Conservation (phyloP, 1,284 basidiomycete genomes). For the Moesziomyces antarcticus region DNA sequence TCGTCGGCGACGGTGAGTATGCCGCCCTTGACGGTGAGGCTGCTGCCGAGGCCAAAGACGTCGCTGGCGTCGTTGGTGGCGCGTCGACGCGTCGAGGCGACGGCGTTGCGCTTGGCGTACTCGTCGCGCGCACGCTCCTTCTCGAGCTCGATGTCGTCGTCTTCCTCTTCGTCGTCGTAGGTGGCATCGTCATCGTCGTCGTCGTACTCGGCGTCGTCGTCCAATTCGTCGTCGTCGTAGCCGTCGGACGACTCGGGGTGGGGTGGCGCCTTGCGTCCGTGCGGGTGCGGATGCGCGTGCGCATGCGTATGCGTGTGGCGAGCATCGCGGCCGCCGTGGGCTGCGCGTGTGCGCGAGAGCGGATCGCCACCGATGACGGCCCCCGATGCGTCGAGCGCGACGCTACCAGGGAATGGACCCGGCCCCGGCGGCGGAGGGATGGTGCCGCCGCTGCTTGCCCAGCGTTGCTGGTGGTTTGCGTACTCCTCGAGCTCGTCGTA, state of each 20-base stretch:
- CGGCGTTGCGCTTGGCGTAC: constrained; percentile 43
- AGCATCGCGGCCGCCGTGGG: constrained; percentile 23
- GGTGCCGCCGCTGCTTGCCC: constrained; percentile 84
- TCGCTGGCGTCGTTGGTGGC: constrained; percentile 70
- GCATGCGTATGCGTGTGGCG: constrained; percentile 56
- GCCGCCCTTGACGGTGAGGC: constrained; percentile 86
- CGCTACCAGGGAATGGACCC: constrained; percentile 96
- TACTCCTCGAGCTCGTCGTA: constrained; percentile 99
- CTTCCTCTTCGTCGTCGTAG: constrained; percentile 63
- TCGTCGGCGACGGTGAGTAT: constrained; percentile 99
- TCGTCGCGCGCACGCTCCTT: constrained; percentile 64
- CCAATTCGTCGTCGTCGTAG: constrained; percentile 60
- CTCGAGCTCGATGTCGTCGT: constrained; percentile 58
- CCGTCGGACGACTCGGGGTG: constrained; percentile 51
- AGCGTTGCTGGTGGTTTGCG: constrained; percentile 94
- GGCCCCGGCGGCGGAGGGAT: constrained; percentile 91
- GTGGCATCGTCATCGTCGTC: constrained; percentile 70
- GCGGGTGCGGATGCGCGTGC: constrained; percentile 43
- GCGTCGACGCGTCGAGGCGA: constrained; percentile 27
- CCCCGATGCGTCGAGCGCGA: constrained; percentile 87
- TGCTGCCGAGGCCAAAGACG: constrained; percentile 81
- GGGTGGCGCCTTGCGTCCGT: constrained; percentile 35
- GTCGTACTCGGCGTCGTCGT: constrained; percentile 71
- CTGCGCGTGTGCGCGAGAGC: constrained; percentile 59
- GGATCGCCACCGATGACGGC: constrained; percentile 80